These are phyloP conservation scores for Cryphonectria carpinicola DNA, from an alignment of 2,329 filamentous ascomycete species.

Conservation along the genomic window DNA sequence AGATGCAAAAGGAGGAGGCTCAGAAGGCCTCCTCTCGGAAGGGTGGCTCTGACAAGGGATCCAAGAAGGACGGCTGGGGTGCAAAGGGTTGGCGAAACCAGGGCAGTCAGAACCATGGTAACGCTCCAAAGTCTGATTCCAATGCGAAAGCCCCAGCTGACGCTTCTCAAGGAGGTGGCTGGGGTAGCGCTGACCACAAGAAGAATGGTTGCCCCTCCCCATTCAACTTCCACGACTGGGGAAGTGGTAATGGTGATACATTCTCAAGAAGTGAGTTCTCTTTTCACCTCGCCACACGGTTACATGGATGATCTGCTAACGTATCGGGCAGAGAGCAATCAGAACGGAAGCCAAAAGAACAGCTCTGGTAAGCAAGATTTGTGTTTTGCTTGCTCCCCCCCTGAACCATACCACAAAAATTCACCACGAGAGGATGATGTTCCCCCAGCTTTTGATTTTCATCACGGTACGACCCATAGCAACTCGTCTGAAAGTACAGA, in stretches of 20 bases:
- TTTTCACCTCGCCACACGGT: background rate
- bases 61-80: background rate
- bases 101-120: background rate
- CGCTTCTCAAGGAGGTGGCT: slow-evolving; percentile 4
- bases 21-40: slow-evolving; percentile 5
- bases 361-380: slow-evolving; percentile 15
- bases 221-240: slow-evolving; percentile 9
- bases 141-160: slow-evolving; percentile 6
- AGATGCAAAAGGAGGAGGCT: slow-evolving; percentile 7
- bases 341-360: slow-evolving; percentile 16
- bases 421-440: background rate
- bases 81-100: background rate
- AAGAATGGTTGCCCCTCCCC: background rate
- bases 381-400: background rate
- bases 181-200: background rate
- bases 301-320: background rate
- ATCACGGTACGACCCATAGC: background rate
- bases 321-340: slow-evolving; percentile 9
- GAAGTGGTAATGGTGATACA: background rate
- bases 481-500: background rate
- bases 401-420: background rate
- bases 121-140: background rate
- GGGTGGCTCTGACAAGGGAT: background rate
- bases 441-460: background rate
- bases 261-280: slow-evolving; percentile 14